Base-by-base conservation (phyloP, 164 flowering plant species). In the Macadamia integrifolia region DNA sequence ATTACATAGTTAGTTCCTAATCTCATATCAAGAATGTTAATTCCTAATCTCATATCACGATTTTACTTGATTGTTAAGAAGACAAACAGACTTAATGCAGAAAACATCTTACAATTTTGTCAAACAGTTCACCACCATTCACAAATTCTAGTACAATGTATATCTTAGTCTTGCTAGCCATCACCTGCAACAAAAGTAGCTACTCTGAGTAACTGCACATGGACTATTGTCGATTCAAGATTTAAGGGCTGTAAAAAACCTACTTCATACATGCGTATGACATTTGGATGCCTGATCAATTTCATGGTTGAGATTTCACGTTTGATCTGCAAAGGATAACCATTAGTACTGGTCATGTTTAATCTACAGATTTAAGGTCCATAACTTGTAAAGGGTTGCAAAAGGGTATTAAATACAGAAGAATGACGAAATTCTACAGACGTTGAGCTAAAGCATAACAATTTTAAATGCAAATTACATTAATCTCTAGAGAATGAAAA, bases 101-200 rank as follows among this genome's bases (percentile, higher is more conserved):
- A 62, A 67, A 11, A 23, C 9, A 55, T 66, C 97, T 89, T 86
- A 92, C 98, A 82, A 90, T 87, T 86, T 84, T 90, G 82, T 88
- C 93, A 68, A 87, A 92, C 46, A 92, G 90, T 75, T 92, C 96
- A 55, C 98, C 98, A 72, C 98, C 98, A 59, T 91, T 87, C 59
- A 92, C 96, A 77, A 87, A 85, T 75, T 92, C 96, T 82, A 92
- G 32, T 35, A 92, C 96, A 62, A 91, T 87, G 73, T 91, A 91
- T 74, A 91, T 89, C 76, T 89, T 91, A n/a, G 94, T 83, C 84
- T 91, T 91, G 89, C 97, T 91, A 52, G 97, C 97, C 94, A 91
- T 91, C 72, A 91, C 94, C 97, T 91, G 68, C 70, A 82, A 40
- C 69, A 60, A 71, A 9, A 66, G 14, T n/a, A 62, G 62, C 35